Evolutionary conservation across 139 green algal species (phyloP), one percentile per base, ranked within the genome.

Genomic region (Coelastrella sp.): DNA sequence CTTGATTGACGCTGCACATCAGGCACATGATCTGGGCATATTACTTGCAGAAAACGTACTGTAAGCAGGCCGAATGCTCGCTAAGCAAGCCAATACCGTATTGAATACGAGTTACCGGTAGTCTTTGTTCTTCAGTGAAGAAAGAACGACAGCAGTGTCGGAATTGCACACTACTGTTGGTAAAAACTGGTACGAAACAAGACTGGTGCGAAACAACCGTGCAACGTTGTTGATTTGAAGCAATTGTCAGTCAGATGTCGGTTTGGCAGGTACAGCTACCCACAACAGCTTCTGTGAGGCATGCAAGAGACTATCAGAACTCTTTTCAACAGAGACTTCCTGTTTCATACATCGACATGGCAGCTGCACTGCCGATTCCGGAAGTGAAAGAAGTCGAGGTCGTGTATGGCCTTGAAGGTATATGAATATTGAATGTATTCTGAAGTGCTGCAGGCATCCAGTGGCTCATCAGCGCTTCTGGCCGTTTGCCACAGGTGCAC

Each of bases 381-480:
- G 89, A 85, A 35, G 65, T 89, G 14, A 81, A 66, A 22, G 83
- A 92, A 20, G 83, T 96, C 19, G 89, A 80, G 65, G 49, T 75
- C 4, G 92, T 95, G 3, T 96, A 96, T 61, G 94, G 90, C 19
- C 68, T 89, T 11, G 91, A 96, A 59, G 94, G 94, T 95, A n/a
- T 73, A 70, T 70, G 7, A 58, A 78, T 25, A 24, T 78, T 78
- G 70, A 78, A 35, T 78, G 8, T 35, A 78, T 35, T 78, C 15
- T 17, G 19, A 25, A 35, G 70, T 25, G 35, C 4, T 56, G 49
- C 7, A 61, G 61, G 68, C 58, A n/a, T 25, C 22, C 80, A 72
- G 58, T 24, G 60, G 78, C 78, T 63, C 14, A 84, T 78, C 15
- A 22, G 15, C 78, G 8, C 60, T 12, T 61, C 68, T 15, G 20